A percentile compares a stretch with the other conserved stretches of the same genome.
Evolutionary conservation across 306 rosid genomes (phyloP).

Genomic region (Pyrus betulifolia): DNA sequence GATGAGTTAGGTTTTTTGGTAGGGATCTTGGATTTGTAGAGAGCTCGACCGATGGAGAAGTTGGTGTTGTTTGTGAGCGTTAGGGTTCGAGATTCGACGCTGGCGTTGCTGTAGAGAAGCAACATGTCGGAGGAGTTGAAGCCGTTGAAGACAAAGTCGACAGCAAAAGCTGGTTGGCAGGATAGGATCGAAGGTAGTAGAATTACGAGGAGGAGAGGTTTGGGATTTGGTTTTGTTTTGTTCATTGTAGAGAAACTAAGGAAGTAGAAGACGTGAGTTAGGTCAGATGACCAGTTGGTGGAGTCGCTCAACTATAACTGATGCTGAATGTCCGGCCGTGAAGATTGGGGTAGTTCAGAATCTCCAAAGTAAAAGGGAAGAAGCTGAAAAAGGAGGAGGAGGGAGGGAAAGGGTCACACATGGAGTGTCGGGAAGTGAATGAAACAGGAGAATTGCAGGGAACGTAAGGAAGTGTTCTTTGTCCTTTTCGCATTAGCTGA

Average conservation of each 20-base stretch:
- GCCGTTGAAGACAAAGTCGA: slow-evolving; percentile 67
- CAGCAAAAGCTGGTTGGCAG: slow-evolving; percentile 20
- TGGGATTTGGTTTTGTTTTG: neutral
- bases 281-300: too few relatives aligned
- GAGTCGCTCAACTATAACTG: neutral
- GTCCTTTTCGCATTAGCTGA: neutral
- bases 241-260: slow-evolving; percentile 22
- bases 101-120: slow-evolving; percentile 56
- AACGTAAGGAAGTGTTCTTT: neutral
- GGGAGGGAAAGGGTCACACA: neutral
- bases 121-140: slow-evolving; percentile 47
- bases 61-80: slow-evolving; percentile 52
- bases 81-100: slow-evolving; percentile 40
- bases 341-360: neutral
- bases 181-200: slow-evolving; percentile 8
- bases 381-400: neutral
- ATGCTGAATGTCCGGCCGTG: neutral
- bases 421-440: neutral
- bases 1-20: slow-evolving; percentile 44
- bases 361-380: neutral
- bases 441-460: neutral
- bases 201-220: slow-evolving; percentile 8
- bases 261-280: neutral
- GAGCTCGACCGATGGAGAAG: slow-evolving; percentile 72
- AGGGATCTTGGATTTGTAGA: slow-evolving; percentile 39